Evolutionary conservation across 2,329 filamentous ascomycete species (phyloP).

Genomic region (Chaetomiaceae sp.): DNA sequence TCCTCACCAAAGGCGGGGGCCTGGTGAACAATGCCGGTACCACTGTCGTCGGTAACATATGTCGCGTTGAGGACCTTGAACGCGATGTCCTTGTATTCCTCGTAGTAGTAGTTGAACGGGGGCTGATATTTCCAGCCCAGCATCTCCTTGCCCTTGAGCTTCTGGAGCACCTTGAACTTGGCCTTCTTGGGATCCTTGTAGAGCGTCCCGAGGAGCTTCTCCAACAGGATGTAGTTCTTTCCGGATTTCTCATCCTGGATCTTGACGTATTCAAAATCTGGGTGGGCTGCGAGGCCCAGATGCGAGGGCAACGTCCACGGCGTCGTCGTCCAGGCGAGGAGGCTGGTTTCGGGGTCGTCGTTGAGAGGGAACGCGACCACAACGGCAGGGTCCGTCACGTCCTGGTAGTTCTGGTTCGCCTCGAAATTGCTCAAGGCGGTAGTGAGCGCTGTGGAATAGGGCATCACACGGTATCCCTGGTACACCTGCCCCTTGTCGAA

Average conservation of each 20-base stretch:
- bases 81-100: slow-evolving; percentile 78
- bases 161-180: slow-evolving; percentile 78
- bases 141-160: slow-evolving; percentile 78
- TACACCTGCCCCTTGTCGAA: slow-evolving; percentile 89
- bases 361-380: slow-evolving; percentile 83
- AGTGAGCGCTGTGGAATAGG: slow-evolving; percentile 85
- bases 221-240: slow-evolving; percentile 80
- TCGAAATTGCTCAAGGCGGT: slow-evolving; percentile 93
- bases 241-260: slow-evolving; percentile 76
- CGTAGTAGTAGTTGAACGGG: slow-evolving; percentile 83
- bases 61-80: slow-evolving; percentile 78
- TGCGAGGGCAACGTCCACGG: slow-evolving; percentile 80
- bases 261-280: slow-evolving; percentile 78
- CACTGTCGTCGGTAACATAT: slow-evolving; percentile 85
- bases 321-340: slow-evolving; percentile 86
- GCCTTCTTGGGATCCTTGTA: slow-evolving; percentile 97
- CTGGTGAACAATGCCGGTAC: slow-evolving; percentile 92
- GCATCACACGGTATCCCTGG: slow-evolving; percentile 87
- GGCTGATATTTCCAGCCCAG: slow-evolving; percentile 85
- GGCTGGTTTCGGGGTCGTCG: slow-evolving; percentile 66
- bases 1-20: slow-evolving; percentile 92
- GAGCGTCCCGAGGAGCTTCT: slow-evolving; percentile 72
- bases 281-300: slow-evolving; percentile 64
- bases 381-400: slow-evolving; percentile 84
- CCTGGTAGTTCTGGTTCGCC: slow-evolving; percentile 90